Percentiles rank a stretch among this genome's conserved stretches.
phyloP scores from a whole-genome alignment of 1,139 yeast genomes.

The Meyerozyma carpophila region DNA sequence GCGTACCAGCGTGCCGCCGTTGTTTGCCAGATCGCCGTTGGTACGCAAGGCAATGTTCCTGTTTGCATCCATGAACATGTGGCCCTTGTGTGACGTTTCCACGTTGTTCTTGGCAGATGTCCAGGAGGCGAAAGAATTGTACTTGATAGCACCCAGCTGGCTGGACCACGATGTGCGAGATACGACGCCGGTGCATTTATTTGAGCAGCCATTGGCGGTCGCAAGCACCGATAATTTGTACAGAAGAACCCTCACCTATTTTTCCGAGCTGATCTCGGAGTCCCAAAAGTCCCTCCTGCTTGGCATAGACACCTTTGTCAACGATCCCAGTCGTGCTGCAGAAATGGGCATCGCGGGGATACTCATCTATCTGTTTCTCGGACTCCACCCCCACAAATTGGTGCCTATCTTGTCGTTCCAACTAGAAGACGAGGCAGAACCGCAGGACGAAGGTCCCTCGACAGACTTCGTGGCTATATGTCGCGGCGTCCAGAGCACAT shows the following conservation, averaged over 20 bases:
- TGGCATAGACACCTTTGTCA: neutral
- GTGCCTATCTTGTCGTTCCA: slow-evolving; percentile 12
- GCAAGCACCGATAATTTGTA: neutral
- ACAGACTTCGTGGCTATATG: neutral
- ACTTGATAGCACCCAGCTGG: neutral
- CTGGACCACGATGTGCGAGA: neutral
- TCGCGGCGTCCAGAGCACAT: neutral
- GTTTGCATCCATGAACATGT: slow-evolving; percentile 17
- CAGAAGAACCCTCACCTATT: neutral
- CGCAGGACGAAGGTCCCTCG: neutral
- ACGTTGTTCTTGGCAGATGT: neutral
- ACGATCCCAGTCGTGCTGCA: slow-evolving; percentile 9
- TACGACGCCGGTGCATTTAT: neutral
- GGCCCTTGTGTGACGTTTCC: slow-evolving; percentile 13
- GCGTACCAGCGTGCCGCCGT: neutral
- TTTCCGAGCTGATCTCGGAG: neutral
- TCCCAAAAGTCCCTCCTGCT: neutral
- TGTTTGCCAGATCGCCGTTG: slow-evolving; percentile 18
- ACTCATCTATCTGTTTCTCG: slow-evolving; percentile 22
- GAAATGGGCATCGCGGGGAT: slow-evolving; percentile 20
- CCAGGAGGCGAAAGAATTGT: neutral
- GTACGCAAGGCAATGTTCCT: slow-evolving; percentile 19
- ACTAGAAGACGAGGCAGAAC: neutral
- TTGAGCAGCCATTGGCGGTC: neutral
- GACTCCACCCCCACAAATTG: slow-evolving; percentile 27